Evolutionary conservation across 768 basidiomycete species (phyloP), one percentile per base, ranked within the genome.

Genomic region (Psilocybe cyanescens): DNA sequence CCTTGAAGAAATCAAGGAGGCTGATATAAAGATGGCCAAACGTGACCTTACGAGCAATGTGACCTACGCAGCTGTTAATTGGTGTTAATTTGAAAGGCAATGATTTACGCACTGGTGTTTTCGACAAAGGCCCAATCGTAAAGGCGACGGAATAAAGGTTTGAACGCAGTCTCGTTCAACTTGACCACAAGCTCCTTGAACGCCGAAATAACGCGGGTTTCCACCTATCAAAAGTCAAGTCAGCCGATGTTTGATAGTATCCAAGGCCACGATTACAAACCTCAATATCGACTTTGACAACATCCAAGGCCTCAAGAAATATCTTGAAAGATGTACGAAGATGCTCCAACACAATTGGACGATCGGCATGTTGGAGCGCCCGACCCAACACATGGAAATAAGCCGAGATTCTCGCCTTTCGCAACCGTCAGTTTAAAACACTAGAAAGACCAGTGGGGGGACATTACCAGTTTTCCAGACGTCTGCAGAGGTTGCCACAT

Each of bases 91-190:
- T 37, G n/a, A 52, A 35, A 50, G 24, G 17, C 3, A 31, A 46
- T 46, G 1, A 50, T n/a, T 4, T 7, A 73, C 80, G 33, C 68
- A 88, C 87, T 74, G 28, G 70, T 68, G 30, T 82, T 83, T 59
- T 79, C 78, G 1, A 81, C 83, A 68, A 95, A 95, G 0, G 95
- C 95, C 97, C 97, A 99, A 71, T 99, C 97, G 68, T 93, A 95
- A 59, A 96, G 74, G 57, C 89, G 88, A 57, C 95, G 87, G 84
- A 98, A 97, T 14, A 98, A 78, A 0, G 97, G 95, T 63, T 87
- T 85, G 86, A 99, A 99, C 0, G 90, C 83, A 0, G 86, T 86
- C 67, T 99, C 97, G 69, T 96, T 97, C 56, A 99, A 80, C 74
- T 98, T 98, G 57, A 94, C 86, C 9, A 95, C 92, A 8, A 98